Evolutionary conservation across 2,329 filamentous ascomycete genomes (phyloP).

Genomic region (Colletotrichum spaethianum): DNA sequence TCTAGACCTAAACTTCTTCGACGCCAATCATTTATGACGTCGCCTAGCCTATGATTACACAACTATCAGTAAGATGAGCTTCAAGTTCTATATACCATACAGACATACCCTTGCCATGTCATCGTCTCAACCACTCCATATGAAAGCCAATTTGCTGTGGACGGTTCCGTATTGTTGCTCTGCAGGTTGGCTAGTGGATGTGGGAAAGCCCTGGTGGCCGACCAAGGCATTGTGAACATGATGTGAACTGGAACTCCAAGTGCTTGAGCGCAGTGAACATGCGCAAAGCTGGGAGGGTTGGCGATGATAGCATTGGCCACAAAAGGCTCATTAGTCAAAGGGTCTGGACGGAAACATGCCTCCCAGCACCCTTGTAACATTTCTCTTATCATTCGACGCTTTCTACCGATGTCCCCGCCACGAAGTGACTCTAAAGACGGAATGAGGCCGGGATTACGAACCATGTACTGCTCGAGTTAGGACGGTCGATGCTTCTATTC

Average conservation of each 20-base stretch:
- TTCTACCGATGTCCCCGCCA: neutral
- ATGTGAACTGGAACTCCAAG: constrained; percentile 60
- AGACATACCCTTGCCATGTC: constrained; percentile 76
- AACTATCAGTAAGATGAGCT: neutral
- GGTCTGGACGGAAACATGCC: constrained; percentile 43
- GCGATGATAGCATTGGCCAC: constrained; percentile 65
- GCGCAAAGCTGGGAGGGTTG: constrained; percentile 64
- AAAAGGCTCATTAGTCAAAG: constrained; percentile 51
- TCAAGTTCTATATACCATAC: neutral
- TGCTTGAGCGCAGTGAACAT: too few relatives aligned
- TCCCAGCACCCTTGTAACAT: constrained; percentile 45
- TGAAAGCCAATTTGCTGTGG: constrained; percentile 79
- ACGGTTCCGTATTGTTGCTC: constrained; percentile 54
- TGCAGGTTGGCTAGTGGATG: constrained; percentile 81
- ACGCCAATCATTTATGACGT: neutral
- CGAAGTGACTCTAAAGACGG: neutral
- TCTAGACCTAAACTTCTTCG: neutral
- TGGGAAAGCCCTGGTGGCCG: constrained; percentile 78
- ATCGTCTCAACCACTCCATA: constrained; percentile 82
- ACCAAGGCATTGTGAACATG: constrained; percentile 79
- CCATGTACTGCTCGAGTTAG: neutral
- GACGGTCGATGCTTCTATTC: too few relatives aligned
- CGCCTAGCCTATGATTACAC: neutral
- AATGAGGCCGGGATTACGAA: neutral
- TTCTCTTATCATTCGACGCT: constrained; percentile 42